These are phyloP conservation scores for Solanum tacnaense DNA, from an alignment of 257 asterid genomes.

Conservation along the genomic window DNA sequence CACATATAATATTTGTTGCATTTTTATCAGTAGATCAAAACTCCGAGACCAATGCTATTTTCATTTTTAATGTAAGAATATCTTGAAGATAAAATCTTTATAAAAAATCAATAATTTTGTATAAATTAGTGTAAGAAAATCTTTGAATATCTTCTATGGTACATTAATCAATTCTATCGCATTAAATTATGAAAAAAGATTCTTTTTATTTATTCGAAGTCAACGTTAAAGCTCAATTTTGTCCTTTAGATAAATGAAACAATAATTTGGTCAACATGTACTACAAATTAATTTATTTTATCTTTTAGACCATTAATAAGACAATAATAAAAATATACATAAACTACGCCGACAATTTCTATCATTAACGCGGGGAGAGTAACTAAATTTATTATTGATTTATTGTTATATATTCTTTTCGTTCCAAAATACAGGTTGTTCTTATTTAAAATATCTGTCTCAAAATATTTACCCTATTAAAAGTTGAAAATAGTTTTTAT, in stretches of 20 bases:
- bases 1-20: rapidly evolving
- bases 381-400: neutral
- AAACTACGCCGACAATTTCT: neutral
- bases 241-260: neutral
- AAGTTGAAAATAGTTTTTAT: neutral
- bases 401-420: neutral
- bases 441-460: neutral
- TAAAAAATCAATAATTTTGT: neutral
- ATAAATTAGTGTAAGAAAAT: neutral
- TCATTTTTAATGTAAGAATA: neutral
- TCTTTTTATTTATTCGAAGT: neutral
- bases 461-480: neutral
- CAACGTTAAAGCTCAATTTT: neutral
- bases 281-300: neutral
- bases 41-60: neutral
- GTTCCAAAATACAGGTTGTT: rapidly evolving
- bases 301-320: neutral
- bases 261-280: neutral
- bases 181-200: neutral
- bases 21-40: neutral
- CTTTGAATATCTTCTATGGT: neutral
- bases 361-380: neutral
- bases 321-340: neutral
- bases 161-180: neutral
- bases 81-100: neutral